These are phyloP conservation scores for Gomphus sp. DNA, from an alignment of 1,284 basidiomycete genomes.

Conservation along the genomic window DNA sequence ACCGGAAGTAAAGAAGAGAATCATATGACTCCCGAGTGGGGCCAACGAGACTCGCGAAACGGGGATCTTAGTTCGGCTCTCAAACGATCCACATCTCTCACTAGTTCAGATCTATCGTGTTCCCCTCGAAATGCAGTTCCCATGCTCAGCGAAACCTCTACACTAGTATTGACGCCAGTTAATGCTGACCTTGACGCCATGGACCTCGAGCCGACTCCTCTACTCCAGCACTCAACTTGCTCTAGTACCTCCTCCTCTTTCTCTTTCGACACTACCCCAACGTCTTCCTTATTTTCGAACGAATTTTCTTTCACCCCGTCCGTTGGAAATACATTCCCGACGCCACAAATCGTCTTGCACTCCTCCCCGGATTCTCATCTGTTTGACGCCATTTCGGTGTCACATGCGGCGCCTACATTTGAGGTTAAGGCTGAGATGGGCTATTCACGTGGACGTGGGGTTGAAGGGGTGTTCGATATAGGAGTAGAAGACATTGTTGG, in stretches of 20 bases:
- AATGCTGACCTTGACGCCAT: slow-evolving; percentile 10
- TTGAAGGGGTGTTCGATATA: slow-evolving; percentile 7
- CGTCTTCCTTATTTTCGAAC: slow-evolving; percentile 2
- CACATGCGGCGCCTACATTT: neutral
- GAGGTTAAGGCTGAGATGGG: neutral
- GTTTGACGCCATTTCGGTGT: neutral
- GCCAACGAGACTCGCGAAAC: neutral
- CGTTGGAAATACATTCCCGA: neutral
- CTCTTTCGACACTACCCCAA: slow-evolving; percentile 1
- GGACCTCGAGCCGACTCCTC: slow-evolving; percentile 4
- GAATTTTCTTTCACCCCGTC: slow-evolving; percentile 10
- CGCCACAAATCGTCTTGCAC: slow-evolving; percentile 1
- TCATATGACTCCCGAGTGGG: neutral
- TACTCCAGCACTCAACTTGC: neutral
- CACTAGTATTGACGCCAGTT: slow-evolving; percentile 4
- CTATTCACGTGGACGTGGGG: slow-evolving; percentile 1
- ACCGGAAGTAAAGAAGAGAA: neutral
- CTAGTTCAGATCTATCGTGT: neutral
- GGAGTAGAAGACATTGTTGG: slow-evolving; percentile 5
- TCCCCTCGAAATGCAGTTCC: neutral
- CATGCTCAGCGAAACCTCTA: neutral
- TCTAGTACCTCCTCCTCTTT: neutral
- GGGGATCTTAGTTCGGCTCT: slow-evolving; percentile 4
- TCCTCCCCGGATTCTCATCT: neutral
- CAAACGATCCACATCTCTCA: slow-evolving; percentile 5